Percentiles rank a stretch among this genome's conserved stretches.
Conservation (phyloP, 2,329 filamentous ascomycete species). For the Ophiosphaerella herpotricha region DNA sequence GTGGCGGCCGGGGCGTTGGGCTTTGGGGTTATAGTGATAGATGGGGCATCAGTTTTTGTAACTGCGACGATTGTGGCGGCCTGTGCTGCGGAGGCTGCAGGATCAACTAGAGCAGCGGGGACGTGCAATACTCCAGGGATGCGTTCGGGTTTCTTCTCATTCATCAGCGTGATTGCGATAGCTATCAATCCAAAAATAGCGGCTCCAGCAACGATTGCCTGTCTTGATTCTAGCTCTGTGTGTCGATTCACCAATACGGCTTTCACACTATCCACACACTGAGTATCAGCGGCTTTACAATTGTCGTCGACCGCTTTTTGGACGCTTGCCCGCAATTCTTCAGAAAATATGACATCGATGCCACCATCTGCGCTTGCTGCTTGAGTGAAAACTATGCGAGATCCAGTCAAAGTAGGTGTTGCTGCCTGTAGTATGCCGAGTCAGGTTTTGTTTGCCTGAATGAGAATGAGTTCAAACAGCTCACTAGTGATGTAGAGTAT, state of each 20-base stretch:
- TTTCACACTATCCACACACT: constrained; percentile 4
- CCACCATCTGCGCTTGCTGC: background rate
- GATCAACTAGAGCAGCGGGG: background rate
- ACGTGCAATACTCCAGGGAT: constrained; percentile 1
- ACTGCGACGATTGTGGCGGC: constrained; percentile 2
- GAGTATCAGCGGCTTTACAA: constrained; percentile 1
- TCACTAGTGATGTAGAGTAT: constrained; percentile 3
- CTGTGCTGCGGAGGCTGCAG: constrained; percentile 1
- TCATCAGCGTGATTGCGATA: background rate
- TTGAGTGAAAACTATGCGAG: constrained; percentile 2
- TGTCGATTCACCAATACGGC: background rate
- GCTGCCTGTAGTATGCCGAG: background rate
- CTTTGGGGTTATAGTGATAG: constrained; percentile 5
- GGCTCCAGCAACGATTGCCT: background rate
- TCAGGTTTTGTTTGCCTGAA: background rate
- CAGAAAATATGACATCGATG: constrained; percentile 5
- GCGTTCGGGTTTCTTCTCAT: background rate
- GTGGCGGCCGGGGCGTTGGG: background rate
- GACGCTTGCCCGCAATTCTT: constrained; percentile 2
- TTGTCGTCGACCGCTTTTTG: background rate
- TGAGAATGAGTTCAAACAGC: too few species aligned
- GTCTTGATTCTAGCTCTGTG: constrained; percentile 4
- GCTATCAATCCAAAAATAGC: background rate
- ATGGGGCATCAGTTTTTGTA: background rate
- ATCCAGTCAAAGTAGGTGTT: constrained; percentile 5